Evolutionary conservation across 1,284 basidiomycete genomes (phyloP).

Genomic region (Microbotryum silenes-acaulis): DNA sequence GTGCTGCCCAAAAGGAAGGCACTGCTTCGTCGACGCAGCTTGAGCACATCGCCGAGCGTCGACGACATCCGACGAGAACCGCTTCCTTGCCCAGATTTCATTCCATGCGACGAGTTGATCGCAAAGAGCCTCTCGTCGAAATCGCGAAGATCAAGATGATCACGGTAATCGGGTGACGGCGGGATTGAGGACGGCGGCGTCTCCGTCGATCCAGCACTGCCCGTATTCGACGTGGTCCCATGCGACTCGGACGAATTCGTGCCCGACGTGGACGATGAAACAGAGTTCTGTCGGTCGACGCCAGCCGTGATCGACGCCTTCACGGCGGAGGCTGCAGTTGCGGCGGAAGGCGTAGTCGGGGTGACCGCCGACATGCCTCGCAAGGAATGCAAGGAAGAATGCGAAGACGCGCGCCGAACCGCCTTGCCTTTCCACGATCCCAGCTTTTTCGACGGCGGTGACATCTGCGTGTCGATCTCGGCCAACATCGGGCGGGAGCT

Average conservation of each 20-base stretch:
- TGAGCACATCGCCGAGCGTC: neutral
- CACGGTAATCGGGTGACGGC: conserved; percentile 20
- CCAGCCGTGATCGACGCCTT: conserved; percentile 1
- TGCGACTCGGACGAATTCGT: conserved; percentile 17
- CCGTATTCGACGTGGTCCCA: neutral
- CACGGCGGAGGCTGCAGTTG: neutral
- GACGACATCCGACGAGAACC: neutral
- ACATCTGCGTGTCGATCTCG: conserved; percentile 17
- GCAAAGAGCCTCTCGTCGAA: too few relatives aligned
- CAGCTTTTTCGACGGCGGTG: conserved; percentile 8
- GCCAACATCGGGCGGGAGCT: conserved; percentile 11
- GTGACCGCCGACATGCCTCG: neutral
- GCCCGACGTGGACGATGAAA: conserved; percentile 24
- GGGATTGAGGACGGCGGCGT: conserved; percentile 29
- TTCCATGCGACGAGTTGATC: too few relatives aligned
- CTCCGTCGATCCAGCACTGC: conserved; percentile 7
- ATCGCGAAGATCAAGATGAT: conserved; percentile 15
- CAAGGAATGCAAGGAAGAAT: conserved; percentile 13
- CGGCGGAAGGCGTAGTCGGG: neutral
- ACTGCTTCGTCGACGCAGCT: neutral
- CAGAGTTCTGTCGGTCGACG: conserved; percentile 31
- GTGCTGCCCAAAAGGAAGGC: neutral
- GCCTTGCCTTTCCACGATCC: neutral
- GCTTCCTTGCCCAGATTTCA: too few relatives aligned
- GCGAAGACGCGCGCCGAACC: conserved; percentile 9